phyloP scores from a whole-genome alignment of 2,329 filamentous ascomycete genomes.

The Cephalotrichum gorgonifer region DNA sequence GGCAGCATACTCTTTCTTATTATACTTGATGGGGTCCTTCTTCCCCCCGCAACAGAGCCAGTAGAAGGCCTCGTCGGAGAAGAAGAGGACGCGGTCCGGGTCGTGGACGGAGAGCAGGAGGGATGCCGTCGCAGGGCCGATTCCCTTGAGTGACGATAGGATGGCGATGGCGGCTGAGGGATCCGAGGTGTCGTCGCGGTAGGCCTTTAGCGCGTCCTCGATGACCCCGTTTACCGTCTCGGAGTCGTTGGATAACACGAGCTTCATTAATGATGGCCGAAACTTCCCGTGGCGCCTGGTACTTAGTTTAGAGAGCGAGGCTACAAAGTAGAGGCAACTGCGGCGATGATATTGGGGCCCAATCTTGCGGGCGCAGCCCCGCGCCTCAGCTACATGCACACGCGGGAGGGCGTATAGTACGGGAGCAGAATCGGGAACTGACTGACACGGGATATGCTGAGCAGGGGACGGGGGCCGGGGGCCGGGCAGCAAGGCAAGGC shows the following conservation, averaged over 20 bases:
- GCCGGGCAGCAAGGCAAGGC: too few relatives aligned
- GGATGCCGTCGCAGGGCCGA: conserved; percentile 72
- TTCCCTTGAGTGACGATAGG: conserved; percentile 55
- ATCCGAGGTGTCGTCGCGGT: conserved; percentile 24
- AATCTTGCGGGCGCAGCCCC: too few relatives aligned
- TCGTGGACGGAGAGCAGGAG: conserved; percentile 59
- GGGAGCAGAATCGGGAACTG: neutral
- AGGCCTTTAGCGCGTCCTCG: conserved; percentile 36
- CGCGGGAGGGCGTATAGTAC: neutral
- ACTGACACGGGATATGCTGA: neutral
- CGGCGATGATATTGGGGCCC: too few relatives aligned
- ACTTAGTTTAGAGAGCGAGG: neutral
- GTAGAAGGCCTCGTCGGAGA: conserved; percentile 68
- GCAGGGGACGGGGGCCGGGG: too few relatives aligned
- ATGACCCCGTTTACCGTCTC: conserved; percentile 35
- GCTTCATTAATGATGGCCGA: conserved; percentile 48
- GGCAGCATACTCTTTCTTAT: conserved; percentile 53
- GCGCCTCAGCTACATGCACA: too few relatives aligned
- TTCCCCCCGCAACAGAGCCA: conserved; percentile 53
- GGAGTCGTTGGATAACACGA: conserved; percentile 51
- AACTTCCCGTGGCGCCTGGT: conserved; percentile 51
- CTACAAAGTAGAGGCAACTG: too few relatives aligned
- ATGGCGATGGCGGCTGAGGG: conserved; percentile 37
- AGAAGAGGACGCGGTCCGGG: conserved; percentile 55
- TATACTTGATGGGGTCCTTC: conserved; percentile 55